Conservation (phyloP, 176 grass and related monocot genomes). For the Oryza glaberrima region DNA sequence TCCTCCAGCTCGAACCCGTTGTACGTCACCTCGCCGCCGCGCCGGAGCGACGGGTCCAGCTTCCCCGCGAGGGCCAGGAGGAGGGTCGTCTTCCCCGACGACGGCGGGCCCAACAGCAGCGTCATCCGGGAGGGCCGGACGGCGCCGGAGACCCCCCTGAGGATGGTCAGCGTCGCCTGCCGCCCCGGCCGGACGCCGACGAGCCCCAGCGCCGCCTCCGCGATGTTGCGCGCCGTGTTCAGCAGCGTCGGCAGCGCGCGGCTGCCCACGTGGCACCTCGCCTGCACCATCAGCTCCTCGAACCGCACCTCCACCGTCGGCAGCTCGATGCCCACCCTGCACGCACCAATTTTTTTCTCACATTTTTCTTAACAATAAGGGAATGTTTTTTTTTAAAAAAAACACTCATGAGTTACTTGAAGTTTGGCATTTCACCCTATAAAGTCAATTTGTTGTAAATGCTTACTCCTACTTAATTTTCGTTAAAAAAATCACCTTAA, state of each 20-base stretch:
- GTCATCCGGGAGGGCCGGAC: constrained; percentile 85
- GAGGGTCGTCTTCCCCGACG: constrained; percentile 94
- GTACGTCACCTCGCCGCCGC: constrained; percentile 71
- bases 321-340: constrained; percentile 90
- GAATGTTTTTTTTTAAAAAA: no score
- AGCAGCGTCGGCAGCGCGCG: constrained; percentile 82
- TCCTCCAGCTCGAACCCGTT: constrained; percentile 69
- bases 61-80: constrained; percentile 88
- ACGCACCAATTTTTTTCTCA: neutral
- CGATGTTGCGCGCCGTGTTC: constrained; percentile 76
- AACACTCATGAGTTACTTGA: no score
- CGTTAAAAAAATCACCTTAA: no score
- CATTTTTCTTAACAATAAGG: neutral
- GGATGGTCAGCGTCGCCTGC: constrained; percentile 69
- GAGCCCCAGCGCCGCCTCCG: constrained; percentile 55
- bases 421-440: no score
- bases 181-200: constrained; percentile 44
- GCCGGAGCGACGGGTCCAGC: constrained; percentile 64
- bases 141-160: constrained; percentile 64
- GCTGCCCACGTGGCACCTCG: constrained; percentile 76
- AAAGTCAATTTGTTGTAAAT: no score
- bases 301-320: constrained; percentile 96
- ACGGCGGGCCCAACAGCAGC: constrained; percentile 87
- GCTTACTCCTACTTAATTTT: no score
- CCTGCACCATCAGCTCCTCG: constrained; percentile 71